Conservation (phyloP, 192 early-diverging fungal genomes). For the Coemansia sp. region DNA sequence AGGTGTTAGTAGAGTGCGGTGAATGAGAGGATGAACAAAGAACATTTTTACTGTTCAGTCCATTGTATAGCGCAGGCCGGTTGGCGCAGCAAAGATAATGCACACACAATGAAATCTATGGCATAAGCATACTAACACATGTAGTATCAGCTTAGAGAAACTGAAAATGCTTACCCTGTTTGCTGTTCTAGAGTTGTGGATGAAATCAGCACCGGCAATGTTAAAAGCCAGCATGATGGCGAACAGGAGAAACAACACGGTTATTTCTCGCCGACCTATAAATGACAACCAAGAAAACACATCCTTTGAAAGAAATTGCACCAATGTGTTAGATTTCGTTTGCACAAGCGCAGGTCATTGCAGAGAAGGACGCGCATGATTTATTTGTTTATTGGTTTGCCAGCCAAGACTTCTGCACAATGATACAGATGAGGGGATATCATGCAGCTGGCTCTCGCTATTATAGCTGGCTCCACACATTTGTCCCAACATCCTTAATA, state of each 20-base stretch:
- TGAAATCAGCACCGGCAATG: constrained; percentile 44
- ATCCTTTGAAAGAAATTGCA: neutral
- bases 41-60: neutral
- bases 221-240: constrained; percentile 46
- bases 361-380: neutral
- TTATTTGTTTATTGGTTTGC: neutral
- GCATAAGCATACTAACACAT: neutral
- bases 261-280: constrained; percentile 58
- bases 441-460: neutral
- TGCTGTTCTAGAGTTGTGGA: constrained; percentile 21
- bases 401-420: neutral
- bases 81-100: neutral
- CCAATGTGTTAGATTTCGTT: neutral
- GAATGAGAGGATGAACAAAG: neutral
- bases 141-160: neutral
- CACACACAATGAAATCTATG: neutral
- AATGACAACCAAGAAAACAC: neutral
- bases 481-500: neutral
- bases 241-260: constrained; percentile 41
- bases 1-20: neutral
- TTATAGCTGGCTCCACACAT: neutral
- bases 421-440: neutral
- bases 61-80: constrained; percentile 5
- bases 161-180: constrained; percentile 38
- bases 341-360: neutral